A percentile compares a stretch with the other conserved stretches of the same genome.
Conservation (phyloP, 768 basidiomycete species). For the Mycena epipterygia region DNA sequence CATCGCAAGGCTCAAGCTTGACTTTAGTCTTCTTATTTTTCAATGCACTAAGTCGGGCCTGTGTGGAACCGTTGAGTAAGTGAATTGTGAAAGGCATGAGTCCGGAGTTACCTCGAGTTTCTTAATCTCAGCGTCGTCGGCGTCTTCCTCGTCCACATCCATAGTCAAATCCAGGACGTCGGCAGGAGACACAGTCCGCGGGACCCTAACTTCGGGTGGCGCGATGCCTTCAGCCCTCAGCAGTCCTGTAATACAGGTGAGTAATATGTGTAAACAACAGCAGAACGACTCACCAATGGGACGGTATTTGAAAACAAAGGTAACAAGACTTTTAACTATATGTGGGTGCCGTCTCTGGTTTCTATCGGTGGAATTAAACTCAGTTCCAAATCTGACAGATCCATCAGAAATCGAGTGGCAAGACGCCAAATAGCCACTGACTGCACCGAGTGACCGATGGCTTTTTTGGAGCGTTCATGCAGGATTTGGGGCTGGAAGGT, state of each 20-base stretch:
- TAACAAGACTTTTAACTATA: not conserved
- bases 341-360: not conserved
- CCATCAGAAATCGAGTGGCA: not conserved
- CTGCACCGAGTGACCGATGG: slow-evolving; percentile 32
- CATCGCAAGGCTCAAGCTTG: slow-evolving; percentile 8
- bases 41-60: slow-evolving; percentile 6
- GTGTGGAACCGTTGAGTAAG: too few species aligned
- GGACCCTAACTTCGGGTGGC: not conserved
- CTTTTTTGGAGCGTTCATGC: slow-evolving; percentile 31
- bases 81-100: too few species aligned
- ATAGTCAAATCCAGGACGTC: slow-evolving; percentile 19
- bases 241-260: not conserved
- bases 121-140: slow-evolving; percentile 16
- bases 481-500: slow-evolving; percentile 1
- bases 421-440: not conserved
- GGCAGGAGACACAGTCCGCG: not conserved
- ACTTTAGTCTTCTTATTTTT: slow-evolving; percentile 21
- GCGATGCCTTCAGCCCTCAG: slow-evolving; percentile 23
- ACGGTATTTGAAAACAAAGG: slow-evolving; percentile 25
- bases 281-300: slow-evolving; percentile 22
- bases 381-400: slow-evolving; percentile 11
- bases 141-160: not conserved
- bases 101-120: slow-evolving; percentile 16
- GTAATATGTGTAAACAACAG: not conserved
- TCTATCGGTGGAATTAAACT: not conserved